Evolutionary conservation across 306 rosid species (phyloP), one percentile per base, ranked within the genome.

Genomic region (Morella rubra): DNA sequence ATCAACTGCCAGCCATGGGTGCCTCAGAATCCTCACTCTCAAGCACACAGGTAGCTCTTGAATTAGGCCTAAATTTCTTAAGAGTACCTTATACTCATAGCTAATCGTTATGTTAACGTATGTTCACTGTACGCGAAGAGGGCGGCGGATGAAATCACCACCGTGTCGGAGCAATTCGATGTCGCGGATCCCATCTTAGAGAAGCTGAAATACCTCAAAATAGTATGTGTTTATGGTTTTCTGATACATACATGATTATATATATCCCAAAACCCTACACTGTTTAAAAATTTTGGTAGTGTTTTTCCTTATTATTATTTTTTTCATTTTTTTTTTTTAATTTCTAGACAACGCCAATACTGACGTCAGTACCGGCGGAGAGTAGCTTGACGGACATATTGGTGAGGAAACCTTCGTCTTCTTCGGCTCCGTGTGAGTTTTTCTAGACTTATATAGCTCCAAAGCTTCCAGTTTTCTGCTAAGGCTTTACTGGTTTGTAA

Each of bases 381-480:
- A 79, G 96, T 73, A 87, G 90, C 76, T 84, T 96, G 83, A 89
- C 97, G 41, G 98, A 96, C 82, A 92, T 92, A 88, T 82, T 96
- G 76, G 96, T 96, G 71, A 89, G 90, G 87, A 92, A 90, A 69
- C 85, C 97, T 67, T 80, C 91, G 1, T 89, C 97, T 40, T 90
- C 97, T 40, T 81, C 90, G 4, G 79, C 64, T 85, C 67, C 96
- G 70, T 88, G 99, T 90, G 64, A 44, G 84, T 53, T 72, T 50
- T 8, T 0, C 8, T 22, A 2, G 53, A 8, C 10, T 14, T 11
- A 13, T 24, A 15, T 19, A 6, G 58, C n/a, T 70, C 12, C 18
- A 66, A 42, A 15, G 0, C 69, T 62, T 44, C 42, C 71, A 4
- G 11, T 62, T 24, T 18, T 49, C 6, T 49, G 16, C 16, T 49